Evolutionary conservation across 495 filamentous ascomycete genomes (phyloP).

Genomic region (Aspergillus asperescens): DNA sequence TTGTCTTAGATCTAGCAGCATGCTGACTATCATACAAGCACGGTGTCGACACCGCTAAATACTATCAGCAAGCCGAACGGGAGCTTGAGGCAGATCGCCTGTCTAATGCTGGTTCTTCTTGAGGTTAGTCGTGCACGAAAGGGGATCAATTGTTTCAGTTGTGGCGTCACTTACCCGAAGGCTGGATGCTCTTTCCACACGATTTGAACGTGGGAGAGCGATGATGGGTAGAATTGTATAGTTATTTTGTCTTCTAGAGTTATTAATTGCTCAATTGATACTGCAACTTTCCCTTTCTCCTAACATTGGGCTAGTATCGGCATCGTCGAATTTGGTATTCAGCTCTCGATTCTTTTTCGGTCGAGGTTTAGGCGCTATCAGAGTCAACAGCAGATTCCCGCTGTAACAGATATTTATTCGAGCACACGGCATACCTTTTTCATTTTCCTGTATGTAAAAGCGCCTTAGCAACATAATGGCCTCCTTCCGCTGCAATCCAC

Average conservation of each 20-base stretch:
- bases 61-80: slow-evolving; percentile 91
- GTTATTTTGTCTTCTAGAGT: background rate
- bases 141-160: background rate
- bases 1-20: background rate
- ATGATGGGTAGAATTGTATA: background rate
- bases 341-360: slow-evolving; percentile 49
- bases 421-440: slow-evolving; percentile 54
- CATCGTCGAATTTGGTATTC: slow-evolving; percentile 38
- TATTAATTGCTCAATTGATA: background rate
- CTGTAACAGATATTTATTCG: background rate
- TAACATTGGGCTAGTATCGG: background rate
- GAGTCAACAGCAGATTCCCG: slow-evolving; percentile 9
- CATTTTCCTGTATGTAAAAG: slow-evolving; percentile 97
- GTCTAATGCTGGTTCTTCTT: slow-evolving; percentile 27
- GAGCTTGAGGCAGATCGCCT: slow-evolving; percentile 76
- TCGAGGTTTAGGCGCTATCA: slow-evolving; percentile 56
- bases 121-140: slow-evolving; percentile 11
- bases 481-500: slow-evolving; percentile 79
- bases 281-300: background rate
- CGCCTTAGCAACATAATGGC: slow-evolving; percentile 84
- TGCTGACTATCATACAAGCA: slow-evolving; percentile 51
- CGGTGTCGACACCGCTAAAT: slow-evolving; percentile 96
- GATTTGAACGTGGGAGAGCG: background rate
- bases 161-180: slow-evolving; percentile 15
- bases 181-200: slow-evolving; percentile 27